phyloP scores from a whole-genome alignment of 108 stramenopile genomes.

The Conticribra weissflogii region DNA sequence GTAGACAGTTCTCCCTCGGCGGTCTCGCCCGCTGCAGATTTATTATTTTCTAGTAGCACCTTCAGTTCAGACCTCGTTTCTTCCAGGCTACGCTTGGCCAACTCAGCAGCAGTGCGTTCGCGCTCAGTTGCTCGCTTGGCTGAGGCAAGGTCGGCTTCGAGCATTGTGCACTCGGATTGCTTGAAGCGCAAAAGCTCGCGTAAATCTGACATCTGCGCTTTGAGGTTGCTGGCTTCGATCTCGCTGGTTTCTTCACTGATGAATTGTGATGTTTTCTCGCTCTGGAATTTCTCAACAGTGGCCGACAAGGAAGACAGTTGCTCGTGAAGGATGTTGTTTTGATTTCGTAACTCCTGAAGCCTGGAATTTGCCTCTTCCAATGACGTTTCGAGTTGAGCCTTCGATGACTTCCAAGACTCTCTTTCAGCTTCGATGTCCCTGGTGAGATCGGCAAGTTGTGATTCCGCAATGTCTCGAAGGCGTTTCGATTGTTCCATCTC shows the following conservation, averaged over 20 bases:
- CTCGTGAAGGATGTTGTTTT: slow-evolving; percentile 79
- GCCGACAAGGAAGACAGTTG: slow-evolving; percentile 72
- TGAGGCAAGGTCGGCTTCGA: slow-evolving; percentile 77
- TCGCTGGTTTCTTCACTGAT: slow-evolving; percentile 15
- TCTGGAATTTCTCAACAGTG: slow-evolving; percentile 65
- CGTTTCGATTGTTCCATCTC: slow-evolving; percentile 57
- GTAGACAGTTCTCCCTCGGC: slow-evolving; percentile 20
- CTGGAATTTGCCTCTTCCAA: slow-evolving; percentile 59
- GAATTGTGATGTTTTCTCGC: slow-evolving; percentile 33
- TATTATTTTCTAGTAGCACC: slow-evolving; percentile 38
- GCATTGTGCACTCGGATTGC: slow-evolving; percentile 79
- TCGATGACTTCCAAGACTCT: slow-evolving; percentile 56
- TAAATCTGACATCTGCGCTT: slow-evolving; percentile 68
- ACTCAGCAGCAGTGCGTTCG: slow-evolving; percentile 70
- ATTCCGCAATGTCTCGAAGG: slow-evolving; percentile 57
- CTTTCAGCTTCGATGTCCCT: slow-evolving; percentile 60
- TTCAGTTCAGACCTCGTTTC: slow-evolving; percentile 82
- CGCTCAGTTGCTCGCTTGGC: slow-evolving; percentile 72
- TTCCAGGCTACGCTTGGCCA: slow-evolving; percentile 78
- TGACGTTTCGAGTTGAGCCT: slow-evolving; percentile 48
- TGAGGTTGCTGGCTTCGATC: slow-evolving; percentile 12
- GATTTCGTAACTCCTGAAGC: slow-evolving; percentile 61
- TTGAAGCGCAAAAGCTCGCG: slow-evolving; percentile 83
- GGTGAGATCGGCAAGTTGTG: slow-evolving; percentile 40
- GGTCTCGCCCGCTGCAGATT: slow-evolving; percentile 20